Conservation (phyloP, 306 rosid genomes). For the Vigna hirtella region DNA sequence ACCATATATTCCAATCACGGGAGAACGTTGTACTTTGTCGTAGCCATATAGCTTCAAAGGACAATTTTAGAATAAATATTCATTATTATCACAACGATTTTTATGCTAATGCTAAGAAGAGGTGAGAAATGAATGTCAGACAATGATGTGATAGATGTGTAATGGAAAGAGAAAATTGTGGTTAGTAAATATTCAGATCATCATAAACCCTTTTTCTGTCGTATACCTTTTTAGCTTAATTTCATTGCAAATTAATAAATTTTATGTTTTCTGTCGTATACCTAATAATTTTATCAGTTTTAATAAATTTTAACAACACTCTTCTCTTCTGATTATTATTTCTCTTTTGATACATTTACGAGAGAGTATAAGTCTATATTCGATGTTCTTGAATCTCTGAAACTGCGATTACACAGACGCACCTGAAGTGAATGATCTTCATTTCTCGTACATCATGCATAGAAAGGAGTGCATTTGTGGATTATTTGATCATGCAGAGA, state of each 20-base stretch:
- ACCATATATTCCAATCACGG: not conserved
- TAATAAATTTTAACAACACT: too few species aligned
- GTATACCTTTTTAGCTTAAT: too few species aligned
- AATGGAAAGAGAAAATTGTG: not conserved
- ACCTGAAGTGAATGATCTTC: not conserved
- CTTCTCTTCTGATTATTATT: too few species aligned
- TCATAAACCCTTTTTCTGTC: too few species aligned
- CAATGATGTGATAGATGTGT: not conserved
- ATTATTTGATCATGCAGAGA: not conserved
- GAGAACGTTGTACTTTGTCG: not conserved
- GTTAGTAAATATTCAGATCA: not conserved
- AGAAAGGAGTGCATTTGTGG: constrained; percentile 11
- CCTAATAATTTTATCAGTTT: too few species aligned
- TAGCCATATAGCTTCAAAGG: not conserved
- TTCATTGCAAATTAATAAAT: too few species aligned
- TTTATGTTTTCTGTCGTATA: too few species aligned
- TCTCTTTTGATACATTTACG: not conserved
- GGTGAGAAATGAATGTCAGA: not conserved
- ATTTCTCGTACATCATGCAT: not conserved
- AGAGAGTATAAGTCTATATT: not conserved
- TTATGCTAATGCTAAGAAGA: not conserved
- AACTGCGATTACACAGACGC: not conserved
- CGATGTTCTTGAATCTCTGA: not conserved
- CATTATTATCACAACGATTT: not conserved
- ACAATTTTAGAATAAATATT: not conserved